phyloP scores from a whole-genome alignment of 306 rosid species.

The Neltuma alba region DNA sequence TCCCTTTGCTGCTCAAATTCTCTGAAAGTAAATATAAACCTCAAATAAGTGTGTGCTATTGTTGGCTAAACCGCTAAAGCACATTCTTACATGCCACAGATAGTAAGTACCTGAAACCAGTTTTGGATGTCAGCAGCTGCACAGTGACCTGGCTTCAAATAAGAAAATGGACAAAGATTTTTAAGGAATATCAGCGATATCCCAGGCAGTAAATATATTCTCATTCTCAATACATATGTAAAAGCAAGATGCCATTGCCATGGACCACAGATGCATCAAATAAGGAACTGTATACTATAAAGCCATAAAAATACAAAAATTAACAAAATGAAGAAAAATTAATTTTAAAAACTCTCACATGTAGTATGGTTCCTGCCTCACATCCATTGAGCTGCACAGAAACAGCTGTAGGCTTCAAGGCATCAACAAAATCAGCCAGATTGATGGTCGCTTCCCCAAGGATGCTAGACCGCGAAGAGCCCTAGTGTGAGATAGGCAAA shows the following conservation, averaged over 20 bases:
- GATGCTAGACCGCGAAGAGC: constrained; percentile 92
- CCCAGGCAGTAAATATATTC: constrained; percentile 33
- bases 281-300: constrained; percentile 10
- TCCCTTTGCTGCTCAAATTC: constrained; percentile 99
- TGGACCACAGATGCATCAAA: constrained; percentile 30
- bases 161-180: constrained; percentile 43
- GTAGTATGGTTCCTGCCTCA: constrained; percentile 79
- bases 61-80: constrained; percentile 36
- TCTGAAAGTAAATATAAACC: constrained; percentile 58
- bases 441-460: constrained; percentile 91
- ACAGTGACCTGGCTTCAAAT: constrained; percentile 83
- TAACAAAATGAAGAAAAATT: constrained; percentile 29
- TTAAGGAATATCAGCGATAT: constrained; percentile 29
- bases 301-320: constrained; percentile 17
- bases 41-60: constrained; percentile 39
- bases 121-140: constrained; percentile 98
- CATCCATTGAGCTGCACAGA: constrained; percentile 81
- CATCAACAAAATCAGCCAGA: constrained; percentile 93
- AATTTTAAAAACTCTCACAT: constrained; percentile 66
- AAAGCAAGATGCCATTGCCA: constrained; percentile 12
- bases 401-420: constrained; percentile 78
- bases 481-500: constrained; percentile 59
- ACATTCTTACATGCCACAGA: constrained; percentile 37
- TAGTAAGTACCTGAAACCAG: constrained; percentile 98
- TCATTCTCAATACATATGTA: constrained; percentile 21